Evolutionary conservation across 306 rosid genomes (phyloP), one percentile per base, ranked within the genome.

Genomic region (Vigna radiata): DNA sequence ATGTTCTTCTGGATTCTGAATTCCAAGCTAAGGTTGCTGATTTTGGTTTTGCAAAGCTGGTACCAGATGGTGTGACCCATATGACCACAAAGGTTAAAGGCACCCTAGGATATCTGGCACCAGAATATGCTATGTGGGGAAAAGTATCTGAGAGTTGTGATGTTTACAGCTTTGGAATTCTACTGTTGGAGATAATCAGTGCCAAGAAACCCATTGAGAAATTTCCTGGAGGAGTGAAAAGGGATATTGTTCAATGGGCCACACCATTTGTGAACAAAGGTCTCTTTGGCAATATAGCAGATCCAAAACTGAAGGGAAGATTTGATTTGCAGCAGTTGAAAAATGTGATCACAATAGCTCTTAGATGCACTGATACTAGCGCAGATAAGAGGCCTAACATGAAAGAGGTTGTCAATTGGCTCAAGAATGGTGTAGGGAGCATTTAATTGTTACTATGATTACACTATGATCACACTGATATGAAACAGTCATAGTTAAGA

Each of bases 101-200:
- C 17, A 93, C 97, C 0, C 77, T 87, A 9, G 97, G 97, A 16
- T 92, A 92, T 69, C 78, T 92, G 48, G 97, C 97, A 39, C 97
- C 96, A 2, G 97, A 92, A 74, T 92, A 92, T 47, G 97, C 97
- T 29, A 90, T 92, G 96, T 90, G 92, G 96, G 91, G 97, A 0
- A 90, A 92, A 18, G 97, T 92, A 50, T 83, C 94, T 0, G 94
- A 89, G 76, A 83, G 91, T 7, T 92, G 96, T 46, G 96, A 92
- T 66, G 97, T 92, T 8, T 92, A 90, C n/a, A 90, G 97, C 82
- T 92, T 90, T 79, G 97, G 97, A 13, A 87, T 92, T 67, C 75
- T 90, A 77, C 89, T 92, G 48, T 14, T 92, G 59, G 96, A 90
- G 53, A 87, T 92, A 10, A 61, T 85, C 2, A 86, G 92, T 37